Evolutionary conservation across 1,284 basidiomycete genomes (phyloP).

Genomic region (Inonotus hispidus): DNA sequence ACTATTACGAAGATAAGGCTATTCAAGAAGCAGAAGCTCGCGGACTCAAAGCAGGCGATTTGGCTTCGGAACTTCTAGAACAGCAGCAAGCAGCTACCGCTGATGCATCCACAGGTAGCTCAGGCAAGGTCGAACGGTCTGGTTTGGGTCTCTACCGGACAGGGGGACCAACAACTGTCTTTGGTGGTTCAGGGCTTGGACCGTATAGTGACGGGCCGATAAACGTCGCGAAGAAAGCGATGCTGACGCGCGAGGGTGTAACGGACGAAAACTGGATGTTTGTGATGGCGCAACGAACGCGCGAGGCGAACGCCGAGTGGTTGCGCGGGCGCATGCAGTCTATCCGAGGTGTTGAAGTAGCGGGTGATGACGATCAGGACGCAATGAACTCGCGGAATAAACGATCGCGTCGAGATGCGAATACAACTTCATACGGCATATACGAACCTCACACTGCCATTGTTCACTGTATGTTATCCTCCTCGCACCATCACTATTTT

Average conservation of each 20-base stretch:
- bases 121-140: slow-evolving; percentile 36
- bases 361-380: slow-evolving; percentile 18
- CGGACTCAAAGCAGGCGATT: slow-evolving; percentile 70
- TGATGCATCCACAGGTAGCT: slow-evolving; percentile 34
- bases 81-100: slow-evolving; percentile 47
- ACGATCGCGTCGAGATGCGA: slow-evolving; percentile 30
- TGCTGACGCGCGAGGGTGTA: slow-evolving; percentile 66
- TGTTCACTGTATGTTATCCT: slow-evolving; percentile 52
- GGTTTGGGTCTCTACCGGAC: slow-evolving; percentile 67
- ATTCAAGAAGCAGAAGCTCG: slow-evolving; percentile 65
- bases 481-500: slow-evolving; percentile 15
- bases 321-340: slow-evolving; percentile 54
- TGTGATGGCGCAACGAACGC: slow-evolving; percentile 61
- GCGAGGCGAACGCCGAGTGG: slow-evolving; percentile 62
- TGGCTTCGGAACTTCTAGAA: slow-evolving; percentile 77
- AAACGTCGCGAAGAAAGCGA: slow-evolving; percentile 71
- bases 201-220: slow-evolving; percentile 81
- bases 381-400: slow-evolving; percentile 24
- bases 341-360: slow-evolving; percentile 38
- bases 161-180: slow-evolving; percentile 84
- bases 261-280: slow-evolving; percentile 88
- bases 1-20: slow-evolving; percentile 88
- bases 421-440: slow-evolving; percentile 44
- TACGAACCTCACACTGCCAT: slow-evolving; percentile 72
- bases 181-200: slow-evolving; percentile 74